Conservation (phyloP, 2,329 filamentous ascomycete genomes). For the Fusarium falciforme region DNA sequence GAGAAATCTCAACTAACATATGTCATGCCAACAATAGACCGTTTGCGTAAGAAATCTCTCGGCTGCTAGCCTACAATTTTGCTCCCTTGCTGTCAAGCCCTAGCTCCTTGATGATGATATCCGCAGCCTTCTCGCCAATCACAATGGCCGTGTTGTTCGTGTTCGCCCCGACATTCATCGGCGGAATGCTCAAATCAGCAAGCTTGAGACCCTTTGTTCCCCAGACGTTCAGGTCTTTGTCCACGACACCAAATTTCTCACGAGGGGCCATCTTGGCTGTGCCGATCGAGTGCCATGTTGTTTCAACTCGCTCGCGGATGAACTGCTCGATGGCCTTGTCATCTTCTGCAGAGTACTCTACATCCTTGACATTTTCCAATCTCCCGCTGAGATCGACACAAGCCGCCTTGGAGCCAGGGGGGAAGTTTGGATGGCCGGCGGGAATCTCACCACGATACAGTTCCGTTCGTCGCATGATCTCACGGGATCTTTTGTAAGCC, state of each 20-base stretch:
- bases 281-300: conserved; percentile 60
- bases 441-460: conserved; percentile 63
- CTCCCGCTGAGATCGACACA: conserved; percentile 58
- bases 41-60: not conserved
- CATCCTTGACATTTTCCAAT: conserved; percentile 49
- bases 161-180: conserved; percentile 58
- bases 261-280: conserved; percentile 59
- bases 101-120: conserved; percentile 54
- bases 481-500: conserved; percentile 74
- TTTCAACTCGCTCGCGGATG: conserved; percentile 54
- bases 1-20: not conserved
- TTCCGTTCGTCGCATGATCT: conserved; percentile 67
- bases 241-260: conserved; percentile 54
- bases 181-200: conserved; percentile 53
- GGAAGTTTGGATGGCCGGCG: conserved; percentile 58
- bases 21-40: not conserved
- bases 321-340: conserved; percentile 60
- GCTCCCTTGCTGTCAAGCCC: conserved; percentile 15
- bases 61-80: not conserved
- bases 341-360: conserved; percentile 63
- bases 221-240: conserved; percentile 54
- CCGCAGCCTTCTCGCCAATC: conserved; percentile 61
- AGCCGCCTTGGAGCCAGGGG: conserved; percentile 53
- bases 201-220: conserved; percentile 56
- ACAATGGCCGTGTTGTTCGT: conserved; percentile 61